phyloP scores from a whole-genome alignment of 257 asterid species.

The Fraxinus pennsylvanica region DNA sequence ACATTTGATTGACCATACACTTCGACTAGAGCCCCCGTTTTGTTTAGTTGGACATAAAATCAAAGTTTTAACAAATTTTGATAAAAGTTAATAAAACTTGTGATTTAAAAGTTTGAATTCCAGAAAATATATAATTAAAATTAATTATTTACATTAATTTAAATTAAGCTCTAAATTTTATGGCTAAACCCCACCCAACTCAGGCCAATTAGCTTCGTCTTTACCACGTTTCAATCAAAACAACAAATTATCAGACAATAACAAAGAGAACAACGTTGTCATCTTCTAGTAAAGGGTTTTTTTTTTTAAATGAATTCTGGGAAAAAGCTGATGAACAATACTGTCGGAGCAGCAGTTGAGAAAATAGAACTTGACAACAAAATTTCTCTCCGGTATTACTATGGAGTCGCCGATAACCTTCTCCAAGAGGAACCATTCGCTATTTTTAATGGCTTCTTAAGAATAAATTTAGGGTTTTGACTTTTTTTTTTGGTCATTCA shows the following conservation, averaged over 20 bases:
- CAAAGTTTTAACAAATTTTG: no score
- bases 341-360: neutral
- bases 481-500: neutral
- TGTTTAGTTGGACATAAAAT: no score
- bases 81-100: no score
- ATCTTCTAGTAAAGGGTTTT: neutral
- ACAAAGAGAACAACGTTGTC: neutral
- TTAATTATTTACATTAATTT: no score
- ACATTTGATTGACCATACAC: no score
- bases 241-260: neutral
- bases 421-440: neutral
- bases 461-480: neutral
- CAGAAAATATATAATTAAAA: neutral
- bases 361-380: neutral
- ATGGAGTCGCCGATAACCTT: neutral
- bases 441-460: neutral
- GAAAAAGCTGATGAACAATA: neutral
- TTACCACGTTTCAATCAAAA: neutral
- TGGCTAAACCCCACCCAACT: neutral
- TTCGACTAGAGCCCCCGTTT: no score
- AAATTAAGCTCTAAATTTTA: no score
- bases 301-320: neutral
- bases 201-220: neutral
- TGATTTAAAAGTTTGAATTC: no score
- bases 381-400: neutral